Base-by-base conservation (phyloP, 148 eudicot species). In the Chenopodium formosanum region DNA sequence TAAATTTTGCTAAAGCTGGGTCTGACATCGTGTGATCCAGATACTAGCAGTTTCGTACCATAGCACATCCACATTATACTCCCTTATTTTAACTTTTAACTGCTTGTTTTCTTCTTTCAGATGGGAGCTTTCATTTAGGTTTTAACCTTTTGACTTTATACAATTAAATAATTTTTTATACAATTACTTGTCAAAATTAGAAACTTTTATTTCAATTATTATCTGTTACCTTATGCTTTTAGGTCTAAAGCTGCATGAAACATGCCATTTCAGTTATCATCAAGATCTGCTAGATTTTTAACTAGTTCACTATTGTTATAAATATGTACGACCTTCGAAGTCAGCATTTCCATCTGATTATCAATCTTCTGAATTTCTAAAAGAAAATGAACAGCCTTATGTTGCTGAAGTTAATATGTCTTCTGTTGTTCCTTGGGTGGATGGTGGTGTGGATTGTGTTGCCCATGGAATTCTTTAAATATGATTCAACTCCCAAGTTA, bases 361-460 rank as follows among this genome's bases (percentile, higher is more conserved):
- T 52, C 31, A 8, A 40, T 40, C 56, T 52, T 52, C 56, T 52
- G 56, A 52, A 52, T n/a, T 74, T 20, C 10, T 7, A 4, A 4
- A 52, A 58, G 50, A 83, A 32, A 29, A 87, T 81, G 86, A 79
- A 71, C 19, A 78, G 68, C 37, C 80, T 81, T 44, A 27, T 71
- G 74, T 34, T 82, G 63, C 47, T 84, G 63, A 90, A 75, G 85
- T 58, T 80, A 64, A 58, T 77, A 50, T 81, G 90, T 44, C 71
- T 89, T 13, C 11, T 87, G 64, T 76, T 89, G 31, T 87, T 90
- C 76, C 77, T 85, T 8, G 92, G 88, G 31, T 92, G 90, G 87
- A 87, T 91, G 78, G 71, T 92, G 22, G 74, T 91, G 17, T 92
- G 96, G 96, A 79, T 89, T 78, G 75, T 91, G 84, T 64, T 89